These are phyloP conservation scores for Rhododendron williamsianum DNA, from an alignment of 148 eudicot genomes.

Conservation along the genomic window DNA sequence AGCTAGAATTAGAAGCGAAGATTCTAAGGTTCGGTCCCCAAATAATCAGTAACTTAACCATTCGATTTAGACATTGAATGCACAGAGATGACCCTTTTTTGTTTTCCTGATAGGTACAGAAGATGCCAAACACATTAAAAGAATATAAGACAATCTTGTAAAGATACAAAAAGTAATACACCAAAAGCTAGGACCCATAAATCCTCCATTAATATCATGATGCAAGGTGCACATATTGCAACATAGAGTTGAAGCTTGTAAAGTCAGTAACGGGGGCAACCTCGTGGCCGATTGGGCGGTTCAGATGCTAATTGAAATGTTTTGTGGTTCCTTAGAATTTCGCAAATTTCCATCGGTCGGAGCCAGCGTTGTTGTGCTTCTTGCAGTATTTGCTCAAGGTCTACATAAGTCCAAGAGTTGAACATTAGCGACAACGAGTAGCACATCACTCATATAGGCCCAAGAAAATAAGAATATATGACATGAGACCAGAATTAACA, in stretches of 20 bases:
- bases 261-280: slow-evolving; percentile 12
- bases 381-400: slow-evolving; percentile 48
- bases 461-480: not conserved
- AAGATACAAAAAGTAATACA: not conserved
- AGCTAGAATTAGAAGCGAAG: not conserved
- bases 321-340: slow-evolving; percentile 47
- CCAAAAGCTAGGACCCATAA: not conserved
- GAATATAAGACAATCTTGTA: not conserved
- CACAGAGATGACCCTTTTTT: not conserved
- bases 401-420: slow-evolving; percentile 20
- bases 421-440: not conserved
- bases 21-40: not conserved
- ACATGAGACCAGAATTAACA: not conserved
- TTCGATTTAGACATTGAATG: not conserved
- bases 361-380: slow-evolving; percentile 77
- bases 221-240: not conserved
- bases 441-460: not conserved
- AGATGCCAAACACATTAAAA: not conserved
- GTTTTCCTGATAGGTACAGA: not conserved
- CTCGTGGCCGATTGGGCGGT: slow-evolving; percentile 54
- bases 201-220: not conserved
- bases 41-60: not conserved
- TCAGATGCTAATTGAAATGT: slow-evolving; percentile 52
- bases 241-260: not conserved
- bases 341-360: slow-evolving; percentile 72